phyloP scores from a whole-genome alignment of 805 yeast species.

The Suhomyces xylopsoci region DNA sequence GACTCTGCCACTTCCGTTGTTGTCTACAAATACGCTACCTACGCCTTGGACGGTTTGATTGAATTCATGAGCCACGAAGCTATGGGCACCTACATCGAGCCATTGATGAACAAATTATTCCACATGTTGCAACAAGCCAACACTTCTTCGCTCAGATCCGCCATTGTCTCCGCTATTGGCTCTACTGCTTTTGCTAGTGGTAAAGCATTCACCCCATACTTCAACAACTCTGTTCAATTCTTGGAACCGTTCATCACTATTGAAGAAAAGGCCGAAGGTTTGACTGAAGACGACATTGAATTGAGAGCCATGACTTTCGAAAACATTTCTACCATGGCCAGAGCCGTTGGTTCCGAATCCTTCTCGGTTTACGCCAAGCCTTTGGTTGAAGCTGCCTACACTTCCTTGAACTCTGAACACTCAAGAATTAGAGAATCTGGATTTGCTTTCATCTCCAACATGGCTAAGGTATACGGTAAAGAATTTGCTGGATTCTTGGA shows the following conservation, averaged over 20 bases:
- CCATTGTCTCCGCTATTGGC: constrained; percentile 92
- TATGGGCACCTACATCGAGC: constrained; percentile 75
- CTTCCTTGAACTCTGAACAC: constrained; percentile 70
- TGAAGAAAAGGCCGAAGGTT: constrained; percentile 65
- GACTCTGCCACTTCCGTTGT: constrained; percentile 79
- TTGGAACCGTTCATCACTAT: constrained; percentile 79
- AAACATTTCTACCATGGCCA: constrained; percentile 89
- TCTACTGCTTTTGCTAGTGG: constrained; percentile 97
- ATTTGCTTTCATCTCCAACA: constrained; percentile 85
- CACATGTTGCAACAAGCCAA: constrained; percentile 75
- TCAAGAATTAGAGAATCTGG: constrained; percentile 92
- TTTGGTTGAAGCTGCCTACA: constrained; percentile 81
- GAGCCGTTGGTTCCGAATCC: constrained; percentile 91
- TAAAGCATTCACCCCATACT: constrained; percentile 80
- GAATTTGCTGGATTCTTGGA: constrained; percentile 85
- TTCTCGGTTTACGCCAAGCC: constrained; percentile 86
- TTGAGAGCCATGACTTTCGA: constrained; percentile 90
- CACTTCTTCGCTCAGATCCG: constrained; percentile 70
- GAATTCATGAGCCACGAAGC: constrained; percentile 90
- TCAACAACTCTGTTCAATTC: constrained; percentile 72
- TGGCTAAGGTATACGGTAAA: constrained; percentile 92
- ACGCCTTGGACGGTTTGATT: constrained; percentile 85
- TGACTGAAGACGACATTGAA: constrained; percentile 86
- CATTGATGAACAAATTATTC: constrained; percentile 86
- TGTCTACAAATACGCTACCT: constrained; percentile 87